Base-by-base conservation (phyloP, 2,329 filamentous ascomycete genomes). In the Plectosphaerella cucumerina region DNA sequence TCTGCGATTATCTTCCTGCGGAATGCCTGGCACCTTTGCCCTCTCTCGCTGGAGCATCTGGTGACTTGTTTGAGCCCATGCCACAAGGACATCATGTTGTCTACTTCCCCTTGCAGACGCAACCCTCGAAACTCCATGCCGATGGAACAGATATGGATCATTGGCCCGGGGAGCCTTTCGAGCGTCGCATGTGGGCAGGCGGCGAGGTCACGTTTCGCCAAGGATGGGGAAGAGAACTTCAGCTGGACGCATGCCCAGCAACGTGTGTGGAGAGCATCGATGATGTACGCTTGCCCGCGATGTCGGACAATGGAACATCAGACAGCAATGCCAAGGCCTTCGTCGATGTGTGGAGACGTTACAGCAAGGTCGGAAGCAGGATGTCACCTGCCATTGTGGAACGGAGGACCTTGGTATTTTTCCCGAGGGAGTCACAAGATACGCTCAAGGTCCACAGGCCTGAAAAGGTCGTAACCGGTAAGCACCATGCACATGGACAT, bases 91-190 rank as follows among this genome's bases (percentile, higher is more conserved):
- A 95, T 65, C 91, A 97, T 66, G 77, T 96, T 34, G 83, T 93
- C 57, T 95, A 95, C 73, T 97, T 96, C 70, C 90, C 91, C 53
- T 80, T 87, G 11, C 80, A 84, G 55, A 73, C 86, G 17, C 74
- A 80, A 1, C 72, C 81, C 14, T 80, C 78, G 8, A 59, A 74
- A 33, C 80, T 97, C 42, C 78, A 90, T 17, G 74, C 83, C 1
- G 94, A 99, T 70, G 93, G 94, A 51, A 95, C 92, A 1, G 93
- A 97, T 65, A 74, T 81, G 5, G 75, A 86, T 49, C 90, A 96
- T 63, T 85, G 77, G 21, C 93, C 93, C 1, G 89, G 87, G 2
- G 64, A 65, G 4, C 84, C 85, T 1, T 96, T 89, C 65, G 77
- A 77, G 47, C 81, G 89, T 20, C 84, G 94, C 17, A 83, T 99